Evolutionary conservation across 257 asterid genomes (phyloP), one percentile per base, ranked within the genome.

Genomic region (Penstemon barbatus): DNA sequence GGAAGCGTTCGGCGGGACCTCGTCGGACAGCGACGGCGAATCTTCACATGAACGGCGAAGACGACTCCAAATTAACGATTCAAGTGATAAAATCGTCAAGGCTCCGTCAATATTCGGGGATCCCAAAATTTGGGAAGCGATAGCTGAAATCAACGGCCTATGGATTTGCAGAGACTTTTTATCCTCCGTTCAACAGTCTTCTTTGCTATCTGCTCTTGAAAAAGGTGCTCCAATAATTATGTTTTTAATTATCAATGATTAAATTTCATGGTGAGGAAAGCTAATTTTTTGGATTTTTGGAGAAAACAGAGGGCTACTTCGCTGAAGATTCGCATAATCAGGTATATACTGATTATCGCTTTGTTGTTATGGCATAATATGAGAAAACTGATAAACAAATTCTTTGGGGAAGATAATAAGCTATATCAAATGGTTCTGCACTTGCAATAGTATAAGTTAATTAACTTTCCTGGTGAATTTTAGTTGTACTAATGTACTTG

Each of bases 221-320:
- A 69, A 74, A 77, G 98, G 98, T 85, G 65, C 62, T 37, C 10
- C 18, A 0, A 25, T 58, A n/a, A 15, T 7, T 46, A 4, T 15
- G 58, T 18, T 12, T 53, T 13, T 56, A 9, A 41, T 51, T 1
- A 6, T 6, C 36, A 7, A 48, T 58, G 49, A 7, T 5, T 41
- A 13, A 15, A 62, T 56, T 39, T 56, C 15, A 4, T 38, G 53
- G 46, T 7, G n/a, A 7, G 6, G 46, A 43, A 18, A 44, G 57
- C 6, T 68, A 60, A 37, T 64, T 66, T 77, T 66, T 74, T 68
- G 19, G 69, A 11, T 54, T 65, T 62, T 39, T 44, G 61, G 44
- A 79, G 74, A 67, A 4, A 78, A 91, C 94, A 90, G 99, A 90
- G 75, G 96, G 96, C 55, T 93, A 86, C 86, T 79, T 85, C 65